These are phyloP conservation scores for Kodamaea suecica DNA, from an alignment of 1,139 yeast genomes.

Conservation along the genomic window DNA sequence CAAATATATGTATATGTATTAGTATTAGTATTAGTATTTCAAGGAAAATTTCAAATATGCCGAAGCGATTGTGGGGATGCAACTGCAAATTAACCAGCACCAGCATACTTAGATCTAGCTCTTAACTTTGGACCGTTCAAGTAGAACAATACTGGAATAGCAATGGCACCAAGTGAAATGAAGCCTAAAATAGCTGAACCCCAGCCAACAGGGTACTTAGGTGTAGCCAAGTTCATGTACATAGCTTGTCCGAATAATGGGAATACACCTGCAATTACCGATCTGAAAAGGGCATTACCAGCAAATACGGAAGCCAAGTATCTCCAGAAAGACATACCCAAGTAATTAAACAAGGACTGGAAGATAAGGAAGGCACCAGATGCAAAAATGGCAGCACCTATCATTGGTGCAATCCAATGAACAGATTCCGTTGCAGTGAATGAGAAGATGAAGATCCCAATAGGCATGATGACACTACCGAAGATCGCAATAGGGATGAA, in stretches of 20 bases:
- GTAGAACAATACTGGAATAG: constrained; percentile 46
- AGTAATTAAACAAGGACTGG: constrained; percentile 37
- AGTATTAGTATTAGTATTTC: too few relatives aligned
- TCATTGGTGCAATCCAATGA: constrained; percentile 44
- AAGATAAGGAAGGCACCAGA: constrained; percentile 38
- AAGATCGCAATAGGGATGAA: constrained; percentile 43
- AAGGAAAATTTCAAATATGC: not conserved
- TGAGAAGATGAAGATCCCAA: constrained; percentile 46
- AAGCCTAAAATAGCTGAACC: constrained; percentile 51
- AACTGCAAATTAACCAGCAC: constrained; percentile 7
- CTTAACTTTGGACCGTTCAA: constrained; percentile 48
- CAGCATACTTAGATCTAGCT: constrained; percentile 43
- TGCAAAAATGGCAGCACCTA: constrained; percentile 41
- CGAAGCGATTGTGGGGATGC: too few relatives aligned
- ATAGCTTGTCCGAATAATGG: constrained; percentile 57
- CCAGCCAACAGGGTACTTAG: constrained; percentile 54
- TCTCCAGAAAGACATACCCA: constrained; percentile 33
- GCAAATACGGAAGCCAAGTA: constrained; percentile 60
- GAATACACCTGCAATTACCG: constrained; percentile 56
- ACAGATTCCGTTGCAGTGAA: constrained; percentile 43
- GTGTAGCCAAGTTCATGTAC: constrained; percentile 43
- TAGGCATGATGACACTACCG: constrained; percentile 41
- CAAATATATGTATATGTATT: too few relatives aligned
- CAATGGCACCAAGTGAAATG: constrained; percentile 38
- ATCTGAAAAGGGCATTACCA: constrained; percentile 52